Base-by-base conservation (phyloP, 306 rosid species). In the Citrullus amarus region DNA sequence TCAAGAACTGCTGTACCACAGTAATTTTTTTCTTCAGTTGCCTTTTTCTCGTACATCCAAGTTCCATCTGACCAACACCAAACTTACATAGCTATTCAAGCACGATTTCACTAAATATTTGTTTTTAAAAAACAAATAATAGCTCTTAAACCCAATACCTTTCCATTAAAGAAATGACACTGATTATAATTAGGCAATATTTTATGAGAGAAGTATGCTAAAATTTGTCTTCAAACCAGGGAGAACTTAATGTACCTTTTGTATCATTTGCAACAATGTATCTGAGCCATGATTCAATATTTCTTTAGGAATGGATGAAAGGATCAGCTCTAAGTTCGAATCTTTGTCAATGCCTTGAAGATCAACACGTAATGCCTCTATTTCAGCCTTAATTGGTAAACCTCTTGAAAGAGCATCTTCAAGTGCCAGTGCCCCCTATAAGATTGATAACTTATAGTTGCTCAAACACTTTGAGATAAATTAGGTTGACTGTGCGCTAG, bases 321-420 rank as follows among this genome's bases (percentile, higher is more conserved):
- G 82, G 60, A 96, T 93, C 86, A 96, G 77, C 83, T 90, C 94
- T 82, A 96, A 84, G 65, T 91, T 82, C 12, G 97, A 90, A 86
- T 96, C 96, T 83, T 89, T 92, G 81, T 90, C 94, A 28, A 83
- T 78, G 76, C 89, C 97, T 83, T 86, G 92, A 91, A 91, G 93
- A 81, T 84, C 48, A 53, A 86, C 78, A 77, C 79, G 86, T 88
- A 89, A 85, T 73, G 89, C 91, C 76, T 88, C 85, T 82, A 93
- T 82, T 86, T 92, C 99, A 78, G 88, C 82, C 80, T 90, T 91
- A 80, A 96, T 91, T 34, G 99, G 98, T 73, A 88, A 80, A 53
- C 99, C 99, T 84, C 80, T 96, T 34, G 96, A 92, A 81, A 90
- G 90, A 77, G 96, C 94, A 83, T 92, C 97, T 80, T 96, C 97